Evolutionary conservation across 2,329 filamentous ascomycete genomes (phyloP), one percentile per base, ranked within the genome.

Genomic region (Trichocomaceae sp.): DNA sequence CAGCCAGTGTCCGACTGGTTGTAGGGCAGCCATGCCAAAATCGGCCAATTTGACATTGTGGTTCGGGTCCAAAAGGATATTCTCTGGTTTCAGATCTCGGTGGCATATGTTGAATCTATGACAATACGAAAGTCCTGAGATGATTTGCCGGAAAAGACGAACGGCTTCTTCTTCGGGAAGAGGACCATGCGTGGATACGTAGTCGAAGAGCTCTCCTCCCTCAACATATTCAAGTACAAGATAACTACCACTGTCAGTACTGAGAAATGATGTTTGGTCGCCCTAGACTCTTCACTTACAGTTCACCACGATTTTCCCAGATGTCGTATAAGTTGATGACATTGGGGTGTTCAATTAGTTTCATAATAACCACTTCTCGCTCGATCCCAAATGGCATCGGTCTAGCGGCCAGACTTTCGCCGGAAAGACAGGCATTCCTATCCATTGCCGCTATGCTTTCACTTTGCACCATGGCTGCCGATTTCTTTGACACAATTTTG

Each of bases 91-190:
- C 52, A 99, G 78, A 63, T 99, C 93, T 22, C 93, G 87, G 68
- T 99, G 93, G 68, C 91, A 96, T 59, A 99, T 96, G 62, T 92
- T 90, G 74, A 96, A 89, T 2, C 87, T 84, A 72, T 99, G 93
- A 62, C 91, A 95, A 72, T 96, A 96, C 2, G 90, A 84, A 50
- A 99, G 80, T 1, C 90, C 93, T 53, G 88, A 89, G 66, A 99
- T 87, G 61, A 99, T 90, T 72, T 99, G 93, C 37, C 91, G 85
- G 66, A 96, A 96, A 62, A 95, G 86, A 66, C 81, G 87, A 50
- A 96, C 81, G 5, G 88, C 85, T 60, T 92, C 84, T 59, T 87
- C 82, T 71, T 99, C 93, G 0, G 80, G 76, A 2, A 99, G 75
- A n/a, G 83, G 79, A 13, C 88, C 87, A 53, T 83, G 79, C 42